A percentile compares a stretch with the other conserved stretches of the same genome.
These are phyloP conservation scores for Venustampulla echinocandica DNA, from an alignment of 495 filamentous ascomycete species.

Conservation along the genomic window DNA sequence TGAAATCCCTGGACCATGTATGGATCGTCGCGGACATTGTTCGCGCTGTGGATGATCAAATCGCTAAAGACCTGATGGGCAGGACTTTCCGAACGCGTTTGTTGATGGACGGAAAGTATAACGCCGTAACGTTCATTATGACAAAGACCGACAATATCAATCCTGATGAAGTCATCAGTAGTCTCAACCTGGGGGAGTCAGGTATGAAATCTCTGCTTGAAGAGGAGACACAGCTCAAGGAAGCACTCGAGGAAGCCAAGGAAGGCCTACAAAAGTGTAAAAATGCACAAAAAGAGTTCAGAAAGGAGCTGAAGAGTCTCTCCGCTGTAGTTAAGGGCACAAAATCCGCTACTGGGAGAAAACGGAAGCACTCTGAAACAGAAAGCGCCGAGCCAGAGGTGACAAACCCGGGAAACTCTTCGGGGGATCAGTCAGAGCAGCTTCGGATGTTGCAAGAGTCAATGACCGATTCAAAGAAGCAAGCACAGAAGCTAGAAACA, in stretches of 20 bases:
- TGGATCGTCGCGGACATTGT: slow-evolving; percentile 60
- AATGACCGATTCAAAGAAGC: background rate
- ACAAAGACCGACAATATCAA: slow-evolving; percentile 60
- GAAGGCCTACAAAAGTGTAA: background rate
- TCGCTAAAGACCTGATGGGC: slow-evolving; percentile 49
- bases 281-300: background rate
- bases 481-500: background rate
- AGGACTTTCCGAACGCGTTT: slow-evolving; percentile 53
- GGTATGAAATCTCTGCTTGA: background rate
- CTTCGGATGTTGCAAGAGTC: background rate
- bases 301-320: background rate
- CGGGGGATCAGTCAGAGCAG: background rate
- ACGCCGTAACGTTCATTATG: slow-evolving; percentile 52
- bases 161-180: slow-evolving; percentile 22
- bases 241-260: background rate
- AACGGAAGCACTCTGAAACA: background rate
- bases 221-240: background rate
- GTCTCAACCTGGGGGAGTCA: background rate
- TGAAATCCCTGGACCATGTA: slow-evolving; percentile 42
- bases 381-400: background rate
- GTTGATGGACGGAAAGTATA: slow-evolving; percentile 50
- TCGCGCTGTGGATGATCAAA: slow-evolving; percentile 56
- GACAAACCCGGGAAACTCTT: background rate
- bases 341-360: background rate
- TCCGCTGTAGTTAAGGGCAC: background rate